Evolutionary conservation across 129 eudicot genomes (phyloP).

Genomic region (Chrysanthemum makinoi): DNA sequence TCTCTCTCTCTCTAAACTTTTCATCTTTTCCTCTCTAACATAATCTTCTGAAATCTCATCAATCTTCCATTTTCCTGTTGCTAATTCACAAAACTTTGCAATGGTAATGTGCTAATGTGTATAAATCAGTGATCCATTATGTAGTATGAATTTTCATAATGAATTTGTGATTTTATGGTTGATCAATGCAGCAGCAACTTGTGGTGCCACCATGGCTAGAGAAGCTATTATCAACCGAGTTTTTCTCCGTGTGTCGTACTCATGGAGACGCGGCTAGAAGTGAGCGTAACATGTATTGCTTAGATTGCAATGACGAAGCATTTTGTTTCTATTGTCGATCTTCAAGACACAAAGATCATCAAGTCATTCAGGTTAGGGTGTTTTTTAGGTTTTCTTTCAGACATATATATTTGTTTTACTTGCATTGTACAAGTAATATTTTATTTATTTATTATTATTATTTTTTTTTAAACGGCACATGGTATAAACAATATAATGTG

Average conservation of each 20-base stretch:
- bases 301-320: slow-evolving; percentile 64
- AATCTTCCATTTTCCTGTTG: slow-evolving; percentile 22
- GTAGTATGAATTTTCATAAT: slow-evolving; percentile 10
- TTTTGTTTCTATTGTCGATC: slow-evolving; percentile 93
- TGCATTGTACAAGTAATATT: too few species aligned
- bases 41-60: slow-evolving; percentile 23
- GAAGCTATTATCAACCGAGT: slow-evolving; percentile 49
- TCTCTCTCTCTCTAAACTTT: slow-evolving; percentile 32
- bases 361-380: slow-evolving; percentile 70
- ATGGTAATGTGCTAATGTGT: slow-evolving; percentile 29
- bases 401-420: not conserved
- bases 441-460: too few species aligned
- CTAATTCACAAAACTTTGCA: slow-evolving; percentile 13
- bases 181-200: slow-evolving; percentile 32
- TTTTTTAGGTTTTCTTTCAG: slow-evolving; percentile 1
- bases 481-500: not conserved
- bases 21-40: slow-evolving; percentile 33
- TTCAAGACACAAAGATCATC: slow-evolving; percentile 78
- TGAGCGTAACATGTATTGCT: slow-evolving; percentile 82
- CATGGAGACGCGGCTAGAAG: slow-evolving; percentile 79
- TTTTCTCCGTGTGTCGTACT: slow-evolving; percentile 62
- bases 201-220: slow-evolving; percentile 93
- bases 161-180: slow-evolving; percentile 20
- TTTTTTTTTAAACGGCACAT: not conserved
- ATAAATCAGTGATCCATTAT: slow-evolving; percentile 8